Conservation (phyloP, 2,329 filamentous ascomycete genomes). For the Kalaharituber pfeilii region DNA sequence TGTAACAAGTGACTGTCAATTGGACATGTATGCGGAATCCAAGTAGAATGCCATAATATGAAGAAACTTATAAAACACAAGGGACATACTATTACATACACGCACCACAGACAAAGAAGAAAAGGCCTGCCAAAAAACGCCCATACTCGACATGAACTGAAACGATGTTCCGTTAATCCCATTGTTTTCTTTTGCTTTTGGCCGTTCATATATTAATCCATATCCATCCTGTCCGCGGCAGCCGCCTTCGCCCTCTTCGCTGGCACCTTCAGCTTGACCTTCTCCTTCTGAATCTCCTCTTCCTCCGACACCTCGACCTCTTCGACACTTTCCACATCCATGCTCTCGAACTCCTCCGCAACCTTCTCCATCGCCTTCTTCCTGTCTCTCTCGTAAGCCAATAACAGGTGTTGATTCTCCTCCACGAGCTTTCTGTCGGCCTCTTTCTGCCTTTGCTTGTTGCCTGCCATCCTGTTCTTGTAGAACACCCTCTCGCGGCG, state of each 20-base stretch:
- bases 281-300: constrained; percentile 27
- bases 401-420: constrained; percentile 83
- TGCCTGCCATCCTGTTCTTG: constrained; percentile 81
- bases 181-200: too few relatives aligned
- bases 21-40: too few relatives aligned
- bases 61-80: too few relatives aligned
- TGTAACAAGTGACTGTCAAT: too few relatives aligned
- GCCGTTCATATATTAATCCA: too few relatives aligned
- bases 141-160: too few relatives aligned
- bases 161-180: too few relatives aligned
- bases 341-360: constrained; percentile 17
- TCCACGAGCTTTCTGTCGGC: constrained; percentile 73
- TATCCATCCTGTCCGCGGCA: constrained; percentile 34
- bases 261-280: constrained; percentile 30
- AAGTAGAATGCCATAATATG: too few relatives aligned
- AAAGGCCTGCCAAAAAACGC: too few relatives aligned
- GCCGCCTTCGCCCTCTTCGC: constrained; percentile 32
- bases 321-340: constrained; percentile 22
- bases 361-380: constrained; percentile 35
- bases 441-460: constrained; percentile 63
- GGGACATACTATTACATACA: too few relatives aligned
- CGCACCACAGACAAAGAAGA: too few relatives aligned
- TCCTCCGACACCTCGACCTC: constrained; percentile 27
- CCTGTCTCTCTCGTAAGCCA: constrained; percentile 33
- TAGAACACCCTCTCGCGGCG: constrained; percentile 83